Percentiles rank a stretch among this genome's conserved stretches.
Evolutionary conservation across 352 stramenopile genomes (phyloP).

Genomic region (Phytopythium chamaehyphon): DNA sequence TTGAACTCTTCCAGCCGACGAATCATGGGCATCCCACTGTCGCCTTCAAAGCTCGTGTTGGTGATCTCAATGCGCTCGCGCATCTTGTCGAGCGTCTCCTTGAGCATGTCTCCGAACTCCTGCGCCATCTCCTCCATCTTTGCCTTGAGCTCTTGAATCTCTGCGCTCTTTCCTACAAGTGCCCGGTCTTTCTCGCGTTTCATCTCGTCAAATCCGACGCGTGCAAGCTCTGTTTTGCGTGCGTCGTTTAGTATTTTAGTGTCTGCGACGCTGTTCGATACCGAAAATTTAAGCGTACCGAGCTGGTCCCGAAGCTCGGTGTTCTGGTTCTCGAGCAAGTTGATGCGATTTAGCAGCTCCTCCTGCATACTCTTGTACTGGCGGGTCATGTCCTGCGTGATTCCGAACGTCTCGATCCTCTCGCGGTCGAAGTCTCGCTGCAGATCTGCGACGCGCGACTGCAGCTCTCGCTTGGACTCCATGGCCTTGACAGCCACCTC

Average conservation of each 20-base stretch:
- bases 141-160: conserved; percentile 88
- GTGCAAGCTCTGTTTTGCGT: conserved; percentile 56
- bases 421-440: conserved; percentile 87
- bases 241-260: background rate
- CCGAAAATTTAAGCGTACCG: conserved; percentile 19
- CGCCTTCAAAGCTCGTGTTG: conserved; percentile 86
- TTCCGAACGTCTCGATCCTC: conserved; percentile 87
- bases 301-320: conserved; percentile 90
- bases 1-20: conserved; percentile 87
- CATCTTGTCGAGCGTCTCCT: conserved; percentile 94
- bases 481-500: conserved; percentile 84
- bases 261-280: no score
- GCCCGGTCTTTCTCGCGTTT: conserved; percentile 90
- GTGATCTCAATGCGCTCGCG: conserved; percentile 92
- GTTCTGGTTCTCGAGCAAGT: conserved; percentile 89
- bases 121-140: conserved; percentile 95
- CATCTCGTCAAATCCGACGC: conserved; percentile 86
- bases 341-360: conserved; percentile 85
- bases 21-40: conserved; percentile 73
- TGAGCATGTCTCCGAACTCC: conserved; percentile 94
- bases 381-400: conserved; percentile 94
- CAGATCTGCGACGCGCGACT: conserved; percentile 74
- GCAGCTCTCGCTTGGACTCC: conserved; percentile 86
- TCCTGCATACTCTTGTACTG: conserved; percentile 98
- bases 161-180: conserved; percentile 85